Evolutionary conservation across 2,329 filamentous ascomycete genomes (phyloP), one percentile per base, ranked within the genome.

Genomic region (Albifimbria verrucaria): DNA sequence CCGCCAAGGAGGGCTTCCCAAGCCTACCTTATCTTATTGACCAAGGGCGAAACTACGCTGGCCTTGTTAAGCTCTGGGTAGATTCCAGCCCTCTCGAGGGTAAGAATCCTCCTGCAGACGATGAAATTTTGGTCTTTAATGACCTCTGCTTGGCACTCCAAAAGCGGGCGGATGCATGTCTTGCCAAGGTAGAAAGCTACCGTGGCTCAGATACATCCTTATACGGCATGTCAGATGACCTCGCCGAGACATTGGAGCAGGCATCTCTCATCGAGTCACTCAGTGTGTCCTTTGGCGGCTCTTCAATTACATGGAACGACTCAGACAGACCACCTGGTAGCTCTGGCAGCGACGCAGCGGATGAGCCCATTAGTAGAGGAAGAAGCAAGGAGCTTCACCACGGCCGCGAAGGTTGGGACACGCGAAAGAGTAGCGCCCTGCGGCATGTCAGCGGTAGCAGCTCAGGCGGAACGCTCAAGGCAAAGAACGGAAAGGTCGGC

Each of bases 21-120:
- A 94, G 90, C 45, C 77, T 99, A 15, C 94, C 94, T 1, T 97
- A 96, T 67, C 81, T 99, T 4, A 89, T 99, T 56, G 94, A 99
- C 61, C 87, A 92, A 57, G 85, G 92, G 7, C 85, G 90, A 56
- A 92, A 90, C 61, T 92, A 92, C 62, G 91, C 94, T 1, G 86
- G 87, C 36, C 74, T 99, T 18, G 87, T 96, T 21, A 89, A 89
- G 62, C 75, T 94, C 12, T 95, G 90, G 90, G 78, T 88, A 1
- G 87, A 90, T 39, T 68, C 75, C 4, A 76, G 68, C 10, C 71
- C 74, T 2, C 52, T 68, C 1, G 76, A 77, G 17, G 68, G 64
- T n/a, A 66, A 61, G 28, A 63, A 60, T 25, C 48, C 55, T 6
- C 55, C 67, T 2, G 62, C 63, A 3, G 72, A 80, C n/a, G 77